These are phyloP conservation scores for Mentha longifolia DNA, from an alignment of 257 asterid genomes.

Conservation along the genomic window DNA sequence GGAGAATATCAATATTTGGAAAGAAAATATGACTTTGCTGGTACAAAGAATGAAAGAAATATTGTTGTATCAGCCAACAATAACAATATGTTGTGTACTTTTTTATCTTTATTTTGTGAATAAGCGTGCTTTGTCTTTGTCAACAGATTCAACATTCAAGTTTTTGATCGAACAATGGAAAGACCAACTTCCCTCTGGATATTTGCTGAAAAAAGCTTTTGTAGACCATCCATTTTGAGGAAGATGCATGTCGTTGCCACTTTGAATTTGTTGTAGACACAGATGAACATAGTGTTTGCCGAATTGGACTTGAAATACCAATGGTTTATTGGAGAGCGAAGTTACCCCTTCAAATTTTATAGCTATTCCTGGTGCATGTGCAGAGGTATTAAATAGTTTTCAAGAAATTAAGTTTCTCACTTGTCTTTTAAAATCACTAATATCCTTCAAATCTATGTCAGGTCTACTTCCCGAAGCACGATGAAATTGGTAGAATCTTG, in stretches of 20 bases:
- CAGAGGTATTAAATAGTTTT: constrained; percentile 62
- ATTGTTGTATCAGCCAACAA: constrained; percentile 10
- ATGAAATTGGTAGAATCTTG: constrained; percentile 71
- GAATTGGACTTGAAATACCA: constrained; percentile 70
- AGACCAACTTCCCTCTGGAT: constrained; percentile 87
- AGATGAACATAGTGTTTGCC: constrained; percentile 50
- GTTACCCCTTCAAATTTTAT: constrained; percentile 75
- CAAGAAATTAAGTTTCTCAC: constrained; percentile 22
- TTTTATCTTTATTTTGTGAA: constrained; percentile 12
- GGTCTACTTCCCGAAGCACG: constrained; percentile 83
- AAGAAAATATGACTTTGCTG: not conserved
- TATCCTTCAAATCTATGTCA: constrained; percentile 37
- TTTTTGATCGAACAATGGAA: constrained; percentile 98
- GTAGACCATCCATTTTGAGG: constrained; percentile 86
- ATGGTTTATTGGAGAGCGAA: constrained; percentile 83
- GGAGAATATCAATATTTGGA: not conserved
- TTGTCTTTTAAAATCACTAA: constrained; percentile 10
- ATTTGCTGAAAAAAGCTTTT: constrained; percentile 67
- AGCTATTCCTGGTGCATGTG: constrained; percentile 68
- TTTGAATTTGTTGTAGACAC: constrained; percentile 77
- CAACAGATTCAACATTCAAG: constrained; percentile 85
- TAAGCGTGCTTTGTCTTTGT: constrained; percentile 28
- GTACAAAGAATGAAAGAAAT: not conserved
- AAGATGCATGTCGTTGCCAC: constrained; percentile 91
- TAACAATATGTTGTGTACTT: not conserved